Base-by-base conservation (phyloP, 2,329 filamentous ascomycete species). In the Phialocephala subalpina region DNA sequence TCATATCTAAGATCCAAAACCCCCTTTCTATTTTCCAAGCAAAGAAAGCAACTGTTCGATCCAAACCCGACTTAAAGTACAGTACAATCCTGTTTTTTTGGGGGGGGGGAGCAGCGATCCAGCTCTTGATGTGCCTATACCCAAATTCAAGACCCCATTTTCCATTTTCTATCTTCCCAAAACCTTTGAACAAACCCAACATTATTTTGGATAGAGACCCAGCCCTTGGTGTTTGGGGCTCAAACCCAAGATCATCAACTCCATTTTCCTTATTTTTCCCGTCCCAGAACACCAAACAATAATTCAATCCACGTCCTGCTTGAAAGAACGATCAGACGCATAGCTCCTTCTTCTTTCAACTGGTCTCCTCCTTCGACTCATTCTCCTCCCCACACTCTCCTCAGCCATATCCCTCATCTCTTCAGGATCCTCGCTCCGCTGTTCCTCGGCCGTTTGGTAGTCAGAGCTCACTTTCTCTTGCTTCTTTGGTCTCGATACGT, bases 401-500 rank as follows among this genome's bases (percentile, higher is more conserved):
- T 68, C 66, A 22, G 66, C 66, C 66, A 65, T 65, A 40, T 65
- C 66, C 25, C 66, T 59, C 60, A 68, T 53, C 36, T 68, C 66
- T 16, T 58, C 47, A 8, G 63, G 53, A 36, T 63, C 36, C 11
- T 47, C 33, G 8, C 45, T 49, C 11, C 27, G 9, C 27, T 6
- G 16, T n/a, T 29, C 4, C 3, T 29, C 11, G 11, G 6, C 8
- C 12, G 9, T 29, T 12, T 49, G 45, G 20, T 49, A 49, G 45
- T 11, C 20, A 22, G 45, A n/a, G 20, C 12, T n/a, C 38, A n/a
- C 38, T 42, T n/a, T 12, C 18, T n/a, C 12, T 16, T 14, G 4
- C 20, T 20, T 6, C 11, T 25, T 14, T 11, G 11, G 20, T 22
- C 11, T 12, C n/a, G 2, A 22, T 7, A 49, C 3, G 45, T 20